Conservation (phyloP, 352 stramenopile species). For the Elongisporangium undulatum region DNA sequence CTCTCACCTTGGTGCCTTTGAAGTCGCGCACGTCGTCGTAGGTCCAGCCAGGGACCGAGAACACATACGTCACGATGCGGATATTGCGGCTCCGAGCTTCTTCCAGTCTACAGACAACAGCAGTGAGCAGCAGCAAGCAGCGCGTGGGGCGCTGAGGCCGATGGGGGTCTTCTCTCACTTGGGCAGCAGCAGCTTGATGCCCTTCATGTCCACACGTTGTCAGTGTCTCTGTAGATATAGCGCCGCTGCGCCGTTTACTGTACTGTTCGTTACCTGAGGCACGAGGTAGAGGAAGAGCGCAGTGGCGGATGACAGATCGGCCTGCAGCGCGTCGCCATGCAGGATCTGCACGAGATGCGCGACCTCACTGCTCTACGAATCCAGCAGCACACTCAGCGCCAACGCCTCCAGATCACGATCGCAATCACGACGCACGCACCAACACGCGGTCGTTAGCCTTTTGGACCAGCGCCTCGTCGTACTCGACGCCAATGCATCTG, state of each 20-base stretch:
- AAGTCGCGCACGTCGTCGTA: constrained; percentile 48
- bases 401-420: not conserved
- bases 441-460: constrained; percentile 37
- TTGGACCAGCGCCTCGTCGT: constrained; percentile 52
- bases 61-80: constrained; percentile 81
- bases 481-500: constrained; percentile 77
- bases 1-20: constrained; percentile 84
- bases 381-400: not conserved
- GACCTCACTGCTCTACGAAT: not conserved
- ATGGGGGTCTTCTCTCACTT: constrained; percentile 45
- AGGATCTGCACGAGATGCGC: constrained; percentile 43
- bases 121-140: not conserved
- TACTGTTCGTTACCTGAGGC: constrained; percentile 34
- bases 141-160: no score
- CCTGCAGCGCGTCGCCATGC: constrained; percentile 54
- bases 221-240: not conserved
- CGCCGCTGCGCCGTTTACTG: constrained; percentile 5
- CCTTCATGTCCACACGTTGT: constrained; percentile 19
- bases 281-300: constrained; percentile 83
- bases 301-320: constrained; percentile 56
- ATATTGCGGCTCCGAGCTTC: constrained; percentile 51
- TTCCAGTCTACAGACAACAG: constrained; percentile 39
- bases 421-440: constrained; percentile 13
- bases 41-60: constrained; percentile 73
- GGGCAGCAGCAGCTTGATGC: constrained; percentile 64